Percentiles rank a stretch among this genome's conserved stretches.
These are phyloP conservation scores for Dictyostelium intermedium DNA, from an alignment of 78 protist species.

Conservation along the genomic window DNA sequence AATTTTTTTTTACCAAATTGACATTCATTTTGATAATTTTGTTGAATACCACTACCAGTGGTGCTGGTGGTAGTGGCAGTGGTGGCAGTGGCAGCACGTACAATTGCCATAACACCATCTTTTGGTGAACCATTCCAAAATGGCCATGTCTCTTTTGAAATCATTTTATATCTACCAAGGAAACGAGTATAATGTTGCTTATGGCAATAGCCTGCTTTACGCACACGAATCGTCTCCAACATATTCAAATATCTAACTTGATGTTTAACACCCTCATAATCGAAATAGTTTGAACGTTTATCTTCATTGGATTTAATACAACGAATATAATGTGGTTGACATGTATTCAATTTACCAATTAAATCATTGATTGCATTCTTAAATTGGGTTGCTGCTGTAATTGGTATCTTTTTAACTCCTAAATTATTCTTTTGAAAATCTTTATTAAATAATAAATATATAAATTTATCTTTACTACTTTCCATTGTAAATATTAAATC, in stretches of 20 bases:
- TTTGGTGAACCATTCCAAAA: constrained; percentile 21
- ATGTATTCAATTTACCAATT: constrained; percentile 40
- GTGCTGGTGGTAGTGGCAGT: neutral
- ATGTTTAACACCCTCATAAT: constrained; percentile 51
- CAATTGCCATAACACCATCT: constrained; percentile 43
- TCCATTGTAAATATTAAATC: constrained; percentile 59
- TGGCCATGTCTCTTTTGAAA: constrained; percentile 56
- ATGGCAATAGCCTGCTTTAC: constrained; percentile 95
- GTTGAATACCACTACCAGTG: neutral
- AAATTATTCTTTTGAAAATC: neutral
- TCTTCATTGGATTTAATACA: constrained; percentile 92
- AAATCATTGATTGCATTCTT: constrained; percentile 76
- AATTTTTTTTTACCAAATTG: constrained; percentile 89
- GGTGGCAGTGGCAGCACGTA: neutral
- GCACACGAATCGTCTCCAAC: constrained; percentile 91
- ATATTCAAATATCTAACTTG: constrained; percentile 82
- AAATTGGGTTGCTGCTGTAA: constrained; percentile 62
- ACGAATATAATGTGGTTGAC: constrained; percentile 89
- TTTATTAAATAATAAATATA: neutral
- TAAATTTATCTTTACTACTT: neutral
- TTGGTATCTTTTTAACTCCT: constrained; percentile 48
- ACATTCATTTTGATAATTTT: constrained; percentile 8
- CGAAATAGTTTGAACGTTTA: constrained; percentile 53
- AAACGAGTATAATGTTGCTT: constrained; percentile 87
- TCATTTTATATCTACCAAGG: constrained; percentile 82